Evolutionary conservation across 257 asterid genomes (phyloP), one percentile per base, ranked within the genome.

Genomic region (Solanum clarkiae): DNA sequence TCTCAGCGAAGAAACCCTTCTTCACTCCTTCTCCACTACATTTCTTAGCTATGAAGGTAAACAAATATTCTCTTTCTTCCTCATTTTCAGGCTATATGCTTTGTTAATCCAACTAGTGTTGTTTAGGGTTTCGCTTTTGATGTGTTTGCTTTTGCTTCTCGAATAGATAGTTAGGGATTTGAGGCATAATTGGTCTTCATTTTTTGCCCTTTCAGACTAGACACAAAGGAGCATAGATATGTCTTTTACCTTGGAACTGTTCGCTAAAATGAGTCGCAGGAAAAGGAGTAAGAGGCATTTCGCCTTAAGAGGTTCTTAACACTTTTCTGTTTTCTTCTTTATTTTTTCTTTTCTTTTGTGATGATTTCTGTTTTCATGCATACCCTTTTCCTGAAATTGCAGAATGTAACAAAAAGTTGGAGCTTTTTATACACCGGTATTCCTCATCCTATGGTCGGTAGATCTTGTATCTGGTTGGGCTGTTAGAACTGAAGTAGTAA

Each of bases 221-320:
- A 13, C 82, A n/a, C 24, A 87, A 85, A 65, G 69, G 86, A 81
- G 74, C 77, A 72, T 84, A 80, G 53, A 81, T 56, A 81, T 71
- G 36, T 9, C 53, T 62, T 8, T 75, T 44, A 59, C 51, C 10
- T 63, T 56, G 84, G 84, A 82, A 29, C 71, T 44, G 51, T 84
- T 89, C 26, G 71, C 36, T 24, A 60, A 88, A 83, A 90, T 90
- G 92, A 87, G 90, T 84, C 84, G 92, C 63, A 85, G 87, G 89
- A 82, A 80, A 49, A 90, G 84, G 86, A 86, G 18, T 90, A 80
- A 85, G 87, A 88, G 86, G 84, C 87, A 81, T 66, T 84, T 84
- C 56, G 22, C 85, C 1, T 84, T 83, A 81, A 69, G 77, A 87
- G 95, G 95, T 93, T 87, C 82, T 68, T 57, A 13, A 40, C 83